These are phyloP conservation scores for Russula olivacea DNA, from an alignment of 768 basidiomycete genomes.

Conservation along the genomic window DNA sequence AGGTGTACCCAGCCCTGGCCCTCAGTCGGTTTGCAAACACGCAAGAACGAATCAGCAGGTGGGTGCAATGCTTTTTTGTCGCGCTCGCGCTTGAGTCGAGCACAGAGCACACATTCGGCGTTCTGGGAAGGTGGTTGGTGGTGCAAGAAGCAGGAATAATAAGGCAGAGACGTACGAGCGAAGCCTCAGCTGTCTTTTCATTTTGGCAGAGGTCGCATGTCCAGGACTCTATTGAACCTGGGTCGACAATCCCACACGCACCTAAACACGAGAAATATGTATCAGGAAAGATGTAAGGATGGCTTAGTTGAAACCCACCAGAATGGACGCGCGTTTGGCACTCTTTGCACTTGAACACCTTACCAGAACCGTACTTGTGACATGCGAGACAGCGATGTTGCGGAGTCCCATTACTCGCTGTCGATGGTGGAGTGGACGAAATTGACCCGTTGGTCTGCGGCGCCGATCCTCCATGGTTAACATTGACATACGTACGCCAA, in stretches of 20 bases:
- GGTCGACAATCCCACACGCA: conserved; percentile 62
- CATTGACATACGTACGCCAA: not conserved
- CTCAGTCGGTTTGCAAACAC: conserved; percentile 85
- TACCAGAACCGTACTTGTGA: conserved; percentile 67
- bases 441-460: conserved; percentile 40
- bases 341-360: conserved; percentile 74
- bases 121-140: conserved; percentile 42
- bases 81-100: conserved; percentile 45
- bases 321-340: conserved; percentile 79
- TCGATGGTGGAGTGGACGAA: conserved; percentile 62
- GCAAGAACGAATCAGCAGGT: conserved; percentile 57
- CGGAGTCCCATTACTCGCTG: conserved; percentile 34
- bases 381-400: conserved; percentile 74
- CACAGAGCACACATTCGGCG: conserved; percentile 81
- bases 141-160: not conserved
- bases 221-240: conserved; percentile 66
- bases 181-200: conserved; percentile 72
- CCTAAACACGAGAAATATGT: conserved; percentile 35
- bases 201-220: conserved; percentile 85
- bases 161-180: conserved; percentile 50
- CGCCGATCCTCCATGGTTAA: not conserved
- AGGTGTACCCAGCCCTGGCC: conserved; percentile 91
- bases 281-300: not conserved
- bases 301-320: conserved; percentile 41
- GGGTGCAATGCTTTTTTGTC: conserved; percentile 42